Conservation (phyloP, 371 early-diverging fungal genomes). For the Syncephalis plumigaleata region DNA sequence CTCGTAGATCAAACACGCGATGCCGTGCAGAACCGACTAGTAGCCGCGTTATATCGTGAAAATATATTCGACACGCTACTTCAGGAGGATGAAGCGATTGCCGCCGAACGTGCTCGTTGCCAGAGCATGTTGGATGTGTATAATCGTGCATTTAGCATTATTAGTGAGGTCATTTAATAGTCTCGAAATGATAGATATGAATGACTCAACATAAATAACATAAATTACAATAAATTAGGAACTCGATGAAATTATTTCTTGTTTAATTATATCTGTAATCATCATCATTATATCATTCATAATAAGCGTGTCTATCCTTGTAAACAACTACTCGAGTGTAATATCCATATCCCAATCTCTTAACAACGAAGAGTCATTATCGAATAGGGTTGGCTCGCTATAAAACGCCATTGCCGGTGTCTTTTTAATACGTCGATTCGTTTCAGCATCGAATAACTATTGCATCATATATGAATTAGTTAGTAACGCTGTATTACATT, state of each 20-base stretch:
- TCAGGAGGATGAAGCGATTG: slow-evolving; percentile 55
- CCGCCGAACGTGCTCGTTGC: slow-evolving; percentile 58
- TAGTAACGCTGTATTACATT: background rate
- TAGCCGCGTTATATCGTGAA: slow-evolving; percentile 65
- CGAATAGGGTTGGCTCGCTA: no score
- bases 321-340: no score
- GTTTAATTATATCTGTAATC: no score
- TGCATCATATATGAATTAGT: background rate
- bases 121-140: slow-evolving; percentile 60
- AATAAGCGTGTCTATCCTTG: no score
- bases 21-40: slow-evolving; percentile 63
- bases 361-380: no score
- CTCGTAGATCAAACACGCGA: slow-evolving; percentile 61
- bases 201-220: no score
- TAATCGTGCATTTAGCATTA: slow-evolving; percentile 54
- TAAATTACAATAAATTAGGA: no score
- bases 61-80: slow-evolving; percentile 50
- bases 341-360: no score
- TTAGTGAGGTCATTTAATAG: slow-evolving; percentile 48
- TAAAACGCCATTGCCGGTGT: slow-evolving; percentile 36
- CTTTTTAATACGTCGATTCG: slow-evolving; percentile 41
- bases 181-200: no score
- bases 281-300: no score
- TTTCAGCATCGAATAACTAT: slow-evolving; percentile 51
- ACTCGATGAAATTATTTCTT: no score